Percentiles rank a stretch among this genome's conserved stretches.
Conservation (phyloP, 1,139 yeast species). For the Protomyces macrosporus region DNA sequence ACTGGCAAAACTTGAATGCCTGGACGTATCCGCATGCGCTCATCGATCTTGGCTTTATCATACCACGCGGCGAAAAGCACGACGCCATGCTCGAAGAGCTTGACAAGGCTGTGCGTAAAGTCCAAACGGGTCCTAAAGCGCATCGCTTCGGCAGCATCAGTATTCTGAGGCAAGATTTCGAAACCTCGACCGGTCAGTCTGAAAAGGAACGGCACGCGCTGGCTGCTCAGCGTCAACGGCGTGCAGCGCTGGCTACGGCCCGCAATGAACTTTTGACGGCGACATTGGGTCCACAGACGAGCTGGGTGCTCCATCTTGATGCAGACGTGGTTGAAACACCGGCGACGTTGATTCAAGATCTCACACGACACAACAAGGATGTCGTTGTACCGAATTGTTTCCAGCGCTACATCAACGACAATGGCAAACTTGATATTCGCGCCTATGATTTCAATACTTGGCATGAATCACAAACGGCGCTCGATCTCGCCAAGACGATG, state of each 20-base stretch:
- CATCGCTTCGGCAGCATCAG: conserved; percentile 72
- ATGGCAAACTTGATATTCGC: conserved; percentile 55
- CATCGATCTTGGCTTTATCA: conserved; percentile 82
- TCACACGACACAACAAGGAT: conserved; percentile 81
- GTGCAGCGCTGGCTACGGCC: conserved; percentile 87
- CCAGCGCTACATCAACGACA: conserved; percentile 61
- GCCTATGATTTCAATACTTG: conserved; percentile 96
- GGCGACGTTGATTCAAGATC: conserved; percentile 70
- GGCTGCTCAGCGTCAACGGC: conserved; percentile 78
- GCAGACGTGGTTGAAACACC: conserved; percentile 91
- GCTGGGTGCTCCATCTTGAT: conserved; percentile 96
- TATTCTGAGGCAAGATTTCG: conserved; percentile 83
- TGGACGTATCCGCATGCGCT: conserved; percentile 78
- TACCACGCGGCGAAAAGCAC: conserved; percentile 76
- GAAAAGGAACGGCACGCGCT: conserved; percentile 52
- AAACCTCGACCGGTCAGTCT: conserved; percentile 46
- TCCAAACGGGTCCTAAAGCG: conserved; percentile 55
- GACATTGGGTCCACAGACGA: conserved; percentile 79
- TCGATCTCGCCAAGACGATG: conserved; percentile 63
- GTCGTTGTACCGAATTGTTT: conserved; percentile 87
- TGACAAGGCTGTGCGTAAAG: conserved; percentile 67
- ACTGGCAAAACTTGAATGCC: conserved; percentile 76
- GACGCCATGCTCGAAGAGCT: conserved; percentile 66
- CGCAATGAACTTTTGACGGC: conserved; percentile 86
- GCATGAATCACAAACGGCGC: conserved; percentile 87